Percentiles rank a stretch among this genome's conserved stretches.
phyloP scores from a whole-genome alignment of 352 stramenopile species.

The Phytophthora quininea region DNA sequence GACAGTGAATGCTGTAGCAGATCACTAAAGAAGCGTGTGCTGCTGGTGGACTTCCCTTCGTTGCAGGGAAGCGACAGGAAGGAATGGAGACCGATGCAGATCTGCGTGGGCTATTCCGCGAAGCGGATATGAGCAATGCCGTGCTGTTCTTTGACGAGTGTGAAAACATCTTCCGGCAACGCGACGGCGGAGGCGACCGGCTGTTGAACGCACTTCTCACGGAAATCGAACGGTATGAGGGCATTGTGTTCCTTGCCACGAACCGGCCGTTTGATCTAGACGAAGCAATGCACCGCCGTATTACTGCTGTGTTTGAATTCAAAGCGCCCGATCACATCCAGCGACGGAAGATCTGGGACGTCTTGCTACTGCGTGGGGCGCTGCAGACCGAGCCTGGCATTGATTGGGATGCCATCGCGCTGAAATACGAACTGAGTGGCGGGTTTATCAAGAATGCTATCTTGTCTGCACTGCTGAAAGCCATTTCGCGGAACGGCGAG shows the following conservation, averaged over 20 bases:
- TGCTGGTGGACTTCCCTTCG: constrained; percentile 89
- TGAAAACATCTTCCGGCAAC: constrained; percentile 88
- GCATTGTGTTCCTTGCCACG: constrained; percentile 89
- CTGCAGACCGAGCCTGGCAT: constrained; percentile 69
- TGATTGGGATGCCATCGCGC: constrained; percentile 82
- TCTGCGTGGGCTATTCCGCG: constrained; percentile 82
- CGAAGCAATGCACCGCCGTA: constrained; percentile 91
- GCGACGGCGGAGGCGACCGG: constrained; percentile 78
- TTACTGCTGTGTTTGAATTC: constrained; percentile 90
- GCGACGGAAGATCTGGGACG: constrained; percentile 85
- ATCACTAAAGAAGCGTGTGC: constrained; percentile 88
- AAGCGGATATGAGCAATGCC: constrained; percentile 90
- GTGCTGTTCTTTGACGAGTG: constrained; percentile 92
- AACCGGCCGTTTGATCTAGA: constrained; percentile 90
- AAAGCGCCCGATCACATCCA: constrained; percentile 86
- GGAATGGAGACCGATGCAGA: constrained; percentile 81
- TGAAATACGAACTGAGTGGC: constrained; percentile 90
- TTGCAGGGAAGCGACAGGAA: constrained; percentile 83
- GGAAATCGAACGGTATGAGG: constrained; percentile 89
- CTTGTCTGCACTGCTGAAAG: constrained; percentile 80
- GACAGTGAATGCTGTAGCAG: constrained; percentile 88
- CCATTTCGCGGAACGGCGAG: constrained; percentile 65
- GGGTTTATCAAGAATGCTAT: constrained; percentile 93
- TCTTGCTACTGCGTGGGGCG: constrained; percentile 56
- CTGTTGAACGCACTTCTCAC: constrained; percentile 85